Evolutionary conservation across 2,329 filamentous ascomycete genomes (phyloP).

Genomic region (Botrytis deweyae): DNA sequence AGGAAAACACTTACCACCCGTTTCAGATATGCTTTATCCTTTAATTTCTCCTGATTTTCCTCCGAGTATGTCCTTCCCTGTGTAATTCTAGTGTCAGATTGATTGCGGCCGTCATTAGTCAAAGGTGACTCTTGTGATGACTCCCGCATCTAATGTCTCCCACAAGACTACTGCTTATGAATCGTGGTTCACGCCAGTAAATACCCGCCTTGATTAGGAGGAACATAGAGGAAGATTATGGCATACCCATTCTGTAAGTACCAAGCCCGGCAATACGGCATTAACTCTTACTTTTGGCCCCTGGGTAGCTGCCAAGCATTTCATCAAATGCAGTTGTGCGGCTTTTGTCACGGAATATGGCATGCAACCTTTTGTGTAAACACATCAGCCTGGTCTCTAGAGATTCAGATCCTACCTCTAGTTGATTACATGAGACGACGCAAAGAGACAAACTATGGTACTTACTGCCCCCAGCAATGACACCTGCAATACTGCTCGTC

Average conservation of each 20-base stretch:
- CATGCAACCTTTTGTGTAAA: conserved; percentile 18
- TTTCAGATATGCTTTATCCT: conserved; percentile 54
- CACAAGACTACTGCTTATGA: neutral
- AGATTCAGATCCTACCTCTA: neutral
- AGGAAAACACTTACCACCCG: conserved; percentile 46
- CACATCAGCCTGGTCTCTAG: neutral
- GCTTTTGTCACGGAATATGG: conserved; percentile 44
- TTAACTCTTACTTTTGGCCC: conserved; percentile 64
- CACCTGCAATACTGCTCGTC: conserved; percentile 60
- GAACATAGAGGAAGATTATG: neutral
- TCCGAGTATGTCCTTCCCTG: conserved; percentile 52
- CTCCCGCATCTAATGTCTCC: neutral
- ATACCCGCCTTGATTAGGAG: too few relatives aligned
- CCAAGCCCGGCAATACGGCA: conserved; percentile 61
- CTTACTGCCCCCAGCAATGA: conserved; percentile 29
- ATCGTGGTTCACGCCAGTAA: neutral
- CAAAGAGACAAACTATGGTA: neutral
- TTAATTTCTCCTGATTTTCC: conserved; percentile 50
- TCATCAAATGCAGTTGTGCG: conserved; percentile 62
- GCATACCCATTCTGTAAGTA: conserved; percentile 63
- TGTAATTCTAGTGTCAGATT: neutral
- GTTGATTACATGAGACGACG: neutral
- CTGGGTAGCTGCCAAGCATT: conserved; percentile 60
- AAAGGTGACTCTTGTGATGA: neutral
- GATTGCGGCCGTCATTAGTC: neutral